Evolutionary conservation across 2,329 filamentous ascomycete species (phyloP).

Genomic region (Aspergillus floridensis): DNA sequence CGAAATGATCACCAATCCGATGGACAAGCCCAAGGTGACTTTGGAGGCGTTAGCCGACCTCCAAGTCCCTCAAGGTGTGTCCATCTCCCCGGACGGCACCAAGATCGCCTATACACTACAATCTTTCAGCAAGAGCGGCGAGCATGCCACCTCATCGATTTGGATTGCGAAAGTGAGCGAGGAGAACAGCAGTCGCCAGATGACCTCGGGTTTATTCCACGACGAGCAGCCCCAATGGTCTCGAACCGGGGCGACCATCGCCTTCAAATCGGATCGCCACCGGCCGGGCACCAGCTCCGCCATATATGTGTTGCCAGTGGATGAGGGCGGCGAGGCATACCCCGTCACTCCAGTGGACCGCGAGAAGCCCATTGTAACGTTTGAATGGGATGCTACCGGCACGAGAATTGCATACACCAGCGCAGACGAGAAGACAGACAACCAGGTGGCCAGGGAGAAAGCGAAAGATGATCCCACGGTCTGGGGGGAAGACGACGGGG

Average conservation of each 20-base stretch:
- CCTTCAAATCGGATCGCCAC: conserved; percentile 7
- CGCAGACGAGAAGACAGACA: neutral
- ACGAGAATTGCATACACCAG: conserved; percentile 5
- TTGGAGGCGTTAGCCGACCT: conserved; percentile 6
- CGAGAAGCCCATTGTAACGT: neutral
- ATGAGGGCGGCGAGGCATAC: conserved; percentile 5
- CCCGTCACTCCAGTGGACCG: neutral
- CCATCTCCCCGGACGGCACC: conserved; percentile 5
- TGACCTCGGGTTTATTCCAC: conserved; percentile 8
- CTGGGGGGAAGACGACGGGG: neutral
- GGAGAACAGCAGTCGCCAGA: conserved; percentile 7
- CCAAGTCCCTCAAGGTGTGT: conserved; percentile 4
- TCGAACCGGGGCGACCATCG: conserved; percentile 5
- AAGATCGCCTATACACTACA: conserved; percentile 6
- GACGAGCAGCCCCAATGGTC: conserved; percentile 7
- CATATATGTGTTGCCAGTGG: conserved; percentile 6
- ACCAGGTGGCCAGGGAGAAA: neutral
- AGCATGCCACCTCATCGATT: neutral
- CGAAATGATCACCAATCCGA: neutral
- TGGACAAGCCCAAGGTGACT: neutral
- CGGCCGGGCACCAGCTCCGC: neutral
- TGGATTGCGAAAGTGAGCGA: conserved; percentile 7
- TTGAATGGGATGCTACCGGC: conserved; percentile 8
- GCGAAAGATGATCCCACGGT: neutral
- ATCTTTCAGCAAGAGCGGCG: neutral